Evolutionary conservation across 106 monocot species (phyloP), one percentile per base, ranked within the genome.

Genomic region (Xerophyta viscosa): DNA sequence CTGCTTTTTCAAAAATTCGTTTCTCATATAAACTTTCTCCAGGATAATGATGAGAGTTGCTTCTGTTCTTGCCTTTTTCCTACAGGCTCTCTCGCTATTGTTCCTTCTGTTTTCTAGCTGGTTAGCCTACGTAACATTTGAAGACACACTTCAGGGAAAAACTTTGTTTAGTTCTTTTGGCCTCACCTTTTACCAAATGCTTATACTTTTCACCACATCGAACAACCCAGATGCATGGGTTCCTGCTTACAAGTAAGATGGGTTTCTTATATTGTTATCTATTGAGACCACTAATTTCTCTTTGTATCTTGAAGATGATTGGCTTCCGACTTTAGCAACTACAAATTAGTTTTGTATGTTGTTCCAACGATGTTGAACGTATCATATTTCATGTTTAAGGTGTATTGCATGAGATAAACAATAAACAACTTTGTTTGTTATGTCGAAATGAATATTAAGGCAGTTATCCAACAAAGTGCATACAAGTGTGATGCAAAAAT

Each of bases 211-310:
- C 74, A 96, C 96, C 20, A 96, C 96, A 41, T 89, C 96, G 29
- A 96, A 96, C 52, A 96, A 96, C 68, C 96, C 96, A 68, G 96
- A 96, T 76, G 89, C 88, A 19, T 96, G 96, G 96, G 78, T 96
- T 74, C 89, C 96, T 71, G 89, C 96, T 29, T 96, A 96, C 76
- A 96, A 89, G 96, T 96, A 75, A 94, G 82, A 3, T 66, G 0
- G 60, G 2, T 6, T 9, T 21, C 8, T 8, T 31, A 9, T 37
- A 50, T 7, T 42, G 3, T 21, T 24, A 48, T 50, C 57, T 23
- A 6, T 14, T 27, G 31, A 50, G 3, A 29, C 28, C 39, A 11
- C 39, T 54, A 12, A 33, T 11, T 33, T 33, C 33, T 33, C 11
- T 33, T 33, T 6, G 33, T 5, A 6, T 33, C 33, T 33, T 11